phyloP scores from a whole-genome alignment of 2,329 filamentous ascomycete genomes.

The Aspergillus quadricinctus region DNA sequence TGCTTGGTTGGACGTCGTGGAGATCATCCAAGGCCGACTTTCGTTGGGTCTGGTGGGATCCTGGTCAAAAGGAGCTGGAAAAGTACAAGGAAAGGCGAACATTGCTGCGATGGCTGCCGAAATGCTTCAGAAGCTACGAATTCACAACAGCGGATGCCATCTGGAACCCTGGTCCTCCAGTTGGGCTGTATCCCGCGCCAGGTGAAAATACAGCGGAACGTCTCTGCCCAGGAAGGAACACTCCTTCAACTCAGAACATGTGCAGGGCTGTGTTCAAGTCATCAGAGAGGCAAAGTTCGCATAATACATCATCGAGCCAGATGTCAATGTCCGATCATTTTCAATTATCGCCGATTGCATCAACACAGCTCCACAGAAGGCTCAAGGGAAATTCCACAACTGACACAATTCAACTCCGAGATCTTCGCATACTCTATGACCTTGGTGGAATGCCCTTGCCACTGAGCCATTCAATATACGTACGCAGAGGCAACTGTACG shows the following conservation, averaged over 20 bases:
- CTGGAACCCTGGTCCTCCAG: conserved; percentile 19
- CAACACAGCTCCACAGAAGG: neutral
- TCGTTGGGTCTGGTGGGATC: conserved; percentile 41
- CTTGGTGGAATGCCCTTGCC: neutral
- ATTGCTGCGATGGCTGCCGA: conserved; percentile 21
- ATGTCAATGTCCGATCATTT: neutral
- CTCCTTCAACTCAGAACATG: neutral
- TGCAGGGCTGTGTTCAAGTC: neutral
- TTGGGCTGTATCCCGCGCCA: conserved; percentile 5
- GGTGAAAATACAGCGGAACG: neutral
- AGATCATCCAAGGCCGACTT: conserved; percentile 33
- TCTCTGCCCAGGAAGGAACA: neutral
- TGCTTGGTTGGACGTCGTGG: conserved; percentile 30
- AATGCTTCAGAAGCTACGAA: conserved; percentile 24
- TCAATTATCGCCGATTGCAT: neutral
- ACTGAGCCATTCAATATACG: neutral
- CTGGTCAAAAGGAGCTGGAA: conserved; percentile 21
- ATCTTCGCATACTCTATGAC: neutral
- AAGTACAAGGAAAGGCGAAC: conserved; percentile 15
- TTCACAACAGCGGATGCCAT: conserved; percentile 20
- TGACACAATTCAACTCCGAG: neutral
- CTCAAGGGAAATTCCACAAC: neutral
- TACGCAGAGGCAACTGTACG: neutral
- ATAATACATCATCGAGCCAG: neutral
- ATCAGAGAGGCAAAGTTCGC: neutral